Percentiles rank a stretch among this genome's conserved stretches.
Conservation (phyloP, 352 stramenopile species). For the Pelagophyceae sp. region DNA sequence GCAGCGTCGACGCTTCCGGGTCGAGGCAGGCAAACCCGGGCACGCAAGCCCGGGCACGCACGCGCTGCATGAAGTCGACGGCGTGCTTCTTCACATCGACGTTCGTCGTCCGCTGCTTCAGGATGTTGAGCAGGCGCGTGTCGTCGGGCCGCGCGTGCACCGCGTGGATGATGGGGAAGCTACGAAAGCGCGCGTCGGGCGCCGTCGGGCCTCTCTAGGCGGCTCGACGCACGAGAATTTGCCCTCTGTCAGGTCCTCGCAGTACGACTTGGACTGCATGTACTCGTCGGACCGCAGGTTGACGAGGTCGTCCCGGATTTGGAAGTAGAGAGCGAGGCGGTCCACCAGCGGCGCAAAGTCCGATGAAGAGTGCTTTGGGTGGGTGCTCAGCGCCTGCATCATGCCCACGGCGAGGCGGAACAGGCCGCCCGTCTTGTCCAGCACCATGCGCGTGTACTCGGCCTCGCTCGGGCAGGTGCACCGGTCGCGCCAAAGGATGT, state of each 20-base stretch:
- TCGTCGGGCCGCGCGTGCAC: constrained; percentile 61
- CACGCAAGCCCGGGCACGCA: too few relatives aligned
- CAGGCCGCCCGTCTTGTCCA: constrained; percentile 92
- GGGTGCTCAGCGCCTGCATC: constrained; percentile 71
- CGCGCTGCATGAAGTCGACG: constrained; percentile 57
- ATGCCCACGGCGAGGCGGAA: constrained; percentile 90
- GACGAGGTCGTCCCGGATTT: constrained; percentile 94
- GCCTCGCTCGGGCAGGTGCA: constrained; percentile 73
- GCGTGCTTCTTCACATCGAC: constrained; percentile 87
- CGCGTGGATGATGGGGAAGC: constrained; percentile 66
- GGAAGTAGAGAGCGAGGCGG: constrained; percentile 88
- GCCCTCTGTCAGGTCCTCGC: constrained; percentile 92
- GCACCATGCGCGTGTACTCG: constrained; percentile 84
- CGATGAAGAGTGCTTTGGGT: constrained; percentile 61
- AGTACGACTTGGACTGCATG: constrained; percentile 94
- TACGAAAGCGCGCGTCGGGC: neutral
- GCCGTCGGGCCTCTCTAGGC: neutral
- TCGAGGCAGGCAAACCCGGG: too few relatives aligned
- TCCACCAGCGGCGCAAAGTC: too few relatives aligned
- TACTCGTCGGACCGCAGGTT: constrained; percentile 89
- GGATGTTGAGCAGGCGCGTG: constrained; percentile 79
- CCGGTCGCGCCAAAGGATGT: constrained; percentile 87
- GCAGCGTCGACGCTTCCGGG: constrained; percentile 16
- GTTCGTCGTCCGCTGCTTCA: constrained; percentile 91
- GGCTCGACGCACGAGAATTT: constrained; percentile 79